Base-by-base conservation (phyloP, 352 stramenopile genomes). In the Phytophthora uliginosa region DNA sequence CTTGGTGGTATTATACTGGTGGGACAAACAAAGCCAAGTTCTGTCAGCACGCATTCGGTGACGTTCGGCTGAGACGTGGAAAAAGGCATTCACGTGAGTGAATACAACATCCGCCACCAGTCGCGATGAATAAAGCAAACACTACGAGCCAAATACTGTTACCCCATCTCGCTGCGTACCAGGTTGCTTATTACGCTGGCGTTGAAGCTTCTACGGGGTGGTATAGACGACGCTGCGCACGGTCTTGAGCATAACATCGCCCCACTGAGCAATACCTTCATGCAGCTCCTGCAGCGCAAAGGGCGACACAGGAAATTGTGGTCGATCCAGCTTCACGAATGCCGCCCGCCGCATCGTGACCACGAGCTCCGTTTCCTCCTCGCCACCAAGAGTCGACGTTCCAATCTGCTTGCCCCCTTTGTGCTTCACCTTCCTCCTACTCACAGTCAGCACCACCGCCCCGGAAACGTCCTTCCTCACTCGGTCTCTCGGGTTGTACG, bases 201-300 rank as follows among this genome's bases (percentile, higher is more conserved):
- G 26, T 31, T 31, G 26, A 31, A 31, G 34, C 7, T 33, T 17
- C 61, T 74, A 74, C 47, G 69, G 62, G 15, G 72, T 71, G 18
- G 68, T 59, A 26, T 79, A 79, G 24, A 79, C 65, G n/a, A 77
- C 51, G 40, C 74, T 77, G 51, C 74, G 63, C 13, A 76, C 59
- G 17, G 69, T 72, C 38, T 81, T 78, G 38, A 81, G 63, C 75
- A 82, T 82, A 13, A 79, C 75, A 26, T 82, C 75, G 9, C 75
- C 71, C 71, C 75, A 82, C 13, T 57, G 4, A 7, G 75, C 59
- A 26, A 82, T 82, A 0, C 64, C 60, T 47, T 79, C 75, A 4
- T 73, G 67, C 47, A 79, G 26, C 45, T 79, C 68, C 28, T 79
- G 71, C 51, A 79, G 17, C 17, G 55, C 71, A 54, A 75, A 67